phyloP scores from a whole-genome alignment of 2,329 filamentous ascomycete species.

The Alternaria consortialis region DNA sequence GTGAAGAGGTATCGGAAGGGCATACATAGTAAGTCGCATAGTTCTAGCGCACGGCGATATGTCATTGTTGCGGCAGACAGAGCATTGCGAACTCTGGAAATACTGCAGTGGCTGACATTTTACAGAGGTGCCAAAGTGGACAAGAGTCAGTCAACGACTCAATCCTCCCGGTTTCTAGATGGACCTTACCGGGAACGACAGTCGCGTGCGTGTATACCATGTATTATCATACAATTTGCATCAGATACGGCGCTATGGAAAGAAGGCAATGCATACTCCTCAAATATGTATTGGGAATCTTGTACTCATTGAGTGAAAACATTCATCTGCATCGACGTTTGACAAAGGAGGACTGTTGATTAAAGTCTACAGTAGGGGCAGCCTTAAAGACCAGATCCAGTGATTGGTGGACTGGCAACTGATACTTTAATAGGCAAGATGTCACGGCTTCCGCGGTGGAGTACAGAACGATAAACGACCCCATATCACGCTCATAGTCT shows the following conservation, averaged over 20 bases:
- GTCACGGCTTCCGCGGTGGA: neutral
- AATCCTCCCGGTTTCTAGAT: slow-evolving; percentile 92
- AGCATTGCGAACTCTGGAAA: neutral
- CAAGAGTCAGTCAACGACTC: slow-evolving; percentile 88
- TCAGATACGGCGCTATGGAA: slow-evolving; percentile 22
- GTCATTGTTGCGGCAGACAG: neutral
- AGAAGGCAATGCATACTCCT: neutral
- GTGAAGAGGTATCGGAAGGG: slow-evolving; percentile 96
- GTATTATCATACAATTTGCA: slow-evolving; percentile 33
- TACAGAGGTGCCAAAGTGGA: slow-evolving; percentile 73
- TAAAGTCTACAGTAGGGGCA: neutral
- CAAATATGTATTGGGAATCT: neutral
- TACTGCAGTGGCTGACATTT: slow-evolving; percentile 50
- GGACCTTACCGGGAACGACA: neutral
- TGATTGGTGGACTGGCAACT: neutral
- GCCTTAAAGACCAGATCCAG: neutral
- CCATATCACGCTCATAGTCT: no score
- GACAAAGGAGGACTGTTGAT: neutral
- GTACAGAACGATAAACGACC: no score
- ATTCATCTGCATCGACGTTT: neutral
- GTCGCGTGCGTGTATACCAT: slow-evolving; percentile 34
- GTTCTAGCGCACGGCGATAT: no score
- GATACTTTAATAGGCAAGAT: neutral
- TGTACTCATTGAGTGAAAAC: neutral
- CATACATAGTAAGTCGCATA: slow-evolving; percentile 83